Evolutionary conservation across 495 filamentous ascomycete genomes (phyloP), one percentile per base, ranked within the genome.

Genomic region (Thozetella sp.): DNA sequence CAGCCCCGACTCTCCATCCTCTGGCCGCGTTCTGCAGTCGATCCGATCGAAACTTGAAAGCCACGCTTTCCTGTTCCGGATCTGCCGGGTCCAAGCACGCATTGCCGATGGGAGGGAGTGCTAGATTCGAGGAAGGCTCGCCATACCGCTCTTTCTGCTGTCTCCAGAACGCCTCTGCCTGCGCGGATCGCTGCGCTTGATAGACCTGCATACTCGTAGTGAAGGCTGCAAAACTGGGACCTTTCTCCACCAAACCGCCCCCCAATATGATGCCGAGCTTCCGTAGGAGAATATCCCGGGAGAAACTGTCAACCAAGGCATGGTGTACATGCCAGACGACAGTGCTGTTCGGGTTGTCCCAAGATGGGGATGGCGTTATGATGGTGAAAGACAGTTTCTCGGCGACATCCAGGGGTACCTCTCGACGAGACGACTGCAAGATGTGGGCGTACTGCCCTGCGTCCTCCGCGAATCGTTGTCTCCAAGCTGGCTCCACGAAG

Each of bases 301-400:
- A 62, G 2, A 20, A 25, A 15, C 59, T 34, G 51, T 80, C 26
- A 65, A 78, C 48, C 76, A 82, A 23, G 73, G 71, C 57, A 75
- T 81, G 63, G 74, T 82, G 2, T 76, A 75, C 54, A 55, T 78
- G 25, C 72, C 80, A 43, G 72, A 69, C 55, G 65, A 73, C 55
- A 61, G 48, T 51, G 70, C 56, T 58, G 15, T 17, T 54, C 19
- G 2, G 55, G 15, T 37, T 17, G 30, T n/a, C n/a, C n/a, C n/a
- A n/a, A n/a, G n/a, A n/a, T n/a, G 30, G 30, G 17, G 30, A 6
- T 17, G 17, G 30, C 6, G 30, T 37, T 6, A 37, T 6, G 30
- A 37, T 17, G 17, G 6, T 17, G 30, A 37, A 37, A 17, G 9
- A 17, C 9, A 37, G 9, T 37, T 37, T 17, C 30, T 9, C 17